phyloP scores from a whole-genome alignment of 2,329 filamentous ascomycete species.

The Albophoma yamanashiensis region DNA sequence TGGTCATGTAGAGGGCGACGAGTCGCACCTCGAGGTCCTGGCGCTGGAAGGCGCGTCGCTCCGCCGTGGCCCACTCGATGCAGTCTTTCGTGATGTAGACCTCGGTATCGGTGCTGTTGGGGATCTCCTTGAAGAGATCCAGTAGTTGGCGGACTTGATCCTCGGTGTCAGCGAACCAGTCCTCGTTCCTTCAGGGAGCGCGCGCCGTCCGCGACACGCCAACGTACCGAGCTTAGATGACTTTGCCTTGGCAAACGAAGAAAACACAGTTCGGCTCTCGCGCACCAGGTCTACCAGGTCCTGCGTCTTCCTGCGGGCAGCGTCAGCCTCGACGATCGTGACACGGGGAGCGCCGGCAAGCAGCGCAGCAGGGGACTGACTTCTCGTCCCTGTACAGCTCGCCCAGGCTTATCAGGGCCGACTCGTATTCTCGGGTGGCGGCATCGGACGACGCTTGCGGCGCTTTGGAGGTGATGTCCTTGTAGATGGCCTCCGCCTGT shows the following conservation, averaged over 20 bases:
- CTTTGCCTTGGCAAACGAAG: slow-evolving; percentile 97
- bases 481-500: slow-evolving; percentile 81
- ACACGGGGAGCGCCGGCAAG: neutral
- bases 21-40: slow-evolving; percentile 97
- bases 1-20: slow-evolving; percentile 89
- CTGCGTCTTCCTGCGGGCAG: slow-evolving; percentile 52
- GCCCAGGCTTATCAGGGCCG: slow-evolving; percentile 76
- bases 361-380: slow-evolving; percentile 33
- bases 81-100: slow-evolving; percentile 94
- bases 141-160: slow-evolving; percentile 81
- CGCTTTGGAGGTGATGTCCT: slow-evolving; percentile 77
- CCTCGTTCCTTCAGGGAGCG: neutral
- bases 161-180: neutral
- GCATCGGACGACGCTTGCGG: slow-evolving; percentile 75
- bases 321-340: slow-evolving; percentile 1
- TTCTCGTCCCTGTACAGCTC: slow-evolving; percentile 87
- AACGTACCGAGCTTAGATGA: slow-evolving; percentile 87
- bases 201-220: neutral
- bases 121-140: slow-evolving; percentile 88
- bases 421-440: slow-evolving; percentile 84
- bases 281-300: slow-evolving; percentile 85
- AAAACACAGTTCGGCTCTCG: slow-evolving; percentile 81
- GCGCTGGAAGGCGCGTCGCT: slow-evolving; percentile 89
- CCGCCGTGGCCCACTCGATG: slow-evolving; percentile 97
- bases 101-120: slow-evolving; percentile 89